Percentiles rank a stretch among this genome's conserved stretches.
Evolutionary conservation across 2,329 filamentous ascomycete species (phyloP).

Genomic region (Phialophora chinensis): DNA sequence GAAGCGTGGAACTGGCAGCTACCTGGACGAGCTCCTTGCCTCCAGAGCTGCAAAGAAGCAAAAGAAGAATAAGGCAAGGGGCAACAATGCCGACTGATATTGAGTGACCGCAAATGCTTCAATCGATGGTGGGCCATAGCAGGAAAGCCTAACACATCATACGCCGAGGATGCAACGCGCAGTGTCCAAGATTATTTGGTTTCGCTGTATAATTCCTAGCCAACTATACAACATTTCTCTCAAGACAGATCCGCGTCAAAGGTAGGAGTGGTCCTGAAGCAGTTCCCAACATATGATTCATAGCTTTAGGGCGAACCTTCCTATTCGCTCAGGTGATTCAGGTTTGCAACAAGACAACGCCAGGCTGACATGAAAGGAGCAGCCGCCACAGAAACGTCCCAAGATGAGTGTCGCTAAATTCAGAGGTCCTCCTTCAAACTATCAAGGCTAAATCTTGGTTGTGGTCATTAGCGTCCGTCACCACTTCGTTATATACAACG

Average conservation of each 20-base stretch:
- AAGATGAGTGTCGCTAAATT: constrained; percentile 6
- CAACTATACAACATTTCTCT: not conserved
- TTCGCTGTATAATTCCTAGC: not conserved
- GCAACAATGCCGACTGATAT: not conserved
- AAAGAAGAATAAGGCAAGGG: constrained; percentile 32
- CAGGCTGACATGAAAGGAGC: not conserved
- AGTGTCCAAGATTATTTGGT: not conserved
- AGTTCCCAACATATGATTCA: not conserved
- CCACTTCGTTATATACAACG: constrained; percentile 11
- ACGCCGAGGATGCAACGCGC: not conserved
- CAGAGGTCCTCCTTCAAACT: constrained; percentile 1
- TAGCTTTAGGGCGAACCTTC: not conserved
- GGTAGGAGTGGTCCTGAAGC: not conserved
- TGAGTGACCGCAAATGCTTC: not conserved
- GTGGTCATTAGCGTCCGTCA: not conserved
- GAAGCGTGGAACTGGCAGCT: constrained; percentile 34
- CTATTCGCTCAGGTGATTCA: not conserved
- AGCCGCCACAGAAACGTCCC: not conserved
- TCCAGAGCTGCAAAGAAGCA: constrained; percentile 37
- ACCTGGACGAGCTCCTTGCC: constrained; percentile 39
- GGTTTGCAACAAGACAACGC: not conserved
- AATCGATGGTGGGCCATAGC: not conserved
- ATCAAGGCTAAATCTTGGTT: not conserved
- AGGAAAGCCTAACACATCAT: not conserved
- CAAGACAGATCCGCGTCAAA: not conserved